These are phyloP conservation scores for Fraxinus cuspidata DNA, from an alignment of 257 asterid genomes.

Conservation along the genomic window DNA sequence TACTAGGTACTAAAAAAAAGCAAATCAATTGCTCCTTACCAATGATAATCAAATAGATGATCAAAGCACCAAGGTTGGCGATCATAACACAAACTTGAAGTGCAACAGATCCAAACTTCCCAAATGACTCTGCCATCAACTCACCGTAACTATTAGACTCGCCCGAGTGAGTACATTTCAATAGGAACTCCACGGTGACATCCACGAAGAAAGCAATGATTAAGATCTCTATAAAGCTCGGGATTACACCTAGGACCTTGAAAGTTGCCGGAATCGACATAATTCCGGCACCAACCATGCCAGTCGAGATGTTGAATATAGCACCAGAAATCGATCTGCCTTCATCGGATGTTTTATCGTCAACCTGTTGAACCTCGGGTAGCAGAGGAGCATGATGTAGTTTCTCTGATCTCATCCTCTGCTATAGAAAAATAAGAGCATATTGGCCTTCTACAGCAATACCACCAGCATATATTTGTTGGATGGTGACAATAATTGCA, in stretches of 20 bases:
- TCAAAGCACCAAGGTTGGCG: slow-evolving; percentile 89
- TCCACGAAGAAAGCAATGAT: slow-evolving; percentile 79
- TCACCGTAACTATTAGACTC: slow-evolving; percentile 73
- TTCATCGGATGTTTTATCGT: slow-evolving; percentile 22
- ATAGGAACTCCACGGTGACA: slow-evolving; percentile 87
- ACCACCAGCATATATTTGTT: background rate
- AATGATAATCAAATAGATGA: slow-evolving; percentile 84
- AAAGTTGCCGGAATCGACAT: slow-evolving; percentile 95
- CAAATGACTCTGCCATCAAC: slow-evolving; percentile 92
- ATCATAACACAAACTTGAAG: slow-evolving; percentile 86
- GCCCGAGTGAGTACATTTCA: slow-evolving; percentile 66
- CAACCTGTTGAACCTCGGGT: slow-evolving; percentile 34
- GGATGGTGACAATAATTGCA: background rate
- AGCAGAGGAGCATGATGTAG: slow-evolving; percentile 55
- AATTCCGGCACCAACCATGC: slow-evolving; percentile 95
- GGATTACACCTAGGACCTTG: slow-evolving; percentile 84
- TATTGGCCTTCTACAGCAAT: background rate
- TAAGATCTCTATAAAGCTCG: slow-evolving; percentile 66
- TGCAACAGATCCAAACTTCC: slow-evolving; percentile 72
- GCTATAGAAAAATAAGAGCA: background rate
- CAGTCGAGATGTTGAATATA: slow-evolving; percentile 78
- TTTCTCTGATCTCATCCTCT: slow-evolving; percentile 37
- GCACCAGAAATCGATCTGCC: slow-evolving; percentile 83
- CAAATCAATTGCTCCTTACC: slow-evolving; percentile 44
- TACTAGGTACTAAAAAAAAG: background rate